These are phyloP conservation scores for Magnusiomyces ingens DNA, from an alignment of 1,139 yeast genomes.

Conservation along the genomic window DNA sequence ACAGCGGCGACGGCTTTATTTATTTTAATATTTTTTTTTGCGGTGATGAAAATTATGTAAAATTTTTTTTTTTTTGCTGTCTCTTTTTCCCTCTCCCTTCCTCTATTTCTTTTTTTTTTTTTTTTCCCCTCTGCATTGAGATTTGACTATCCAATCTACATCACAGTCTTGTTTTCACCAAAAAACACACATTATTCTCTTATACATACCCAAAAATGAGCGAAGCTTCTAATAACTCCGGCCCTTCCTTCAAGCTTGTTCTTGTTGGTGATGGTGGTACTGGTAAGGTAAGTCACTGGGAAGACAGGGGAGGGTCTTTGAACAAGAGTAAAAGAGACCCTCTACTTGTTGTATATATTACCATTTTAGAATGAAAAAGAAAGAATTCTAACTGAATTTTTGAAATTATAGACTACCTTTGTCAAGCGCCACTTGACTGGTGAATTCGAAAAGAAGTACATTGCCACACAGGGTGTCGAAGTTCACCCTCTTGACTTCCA, in stretches of 20 bases:
- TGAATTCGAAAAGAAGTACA: constrained; percentile 98
- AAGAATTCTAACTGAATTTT: constrained; percentile 1
- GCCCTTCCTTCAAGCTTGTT: constrained; percentile 95
- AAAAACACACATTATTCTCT: not conserved
- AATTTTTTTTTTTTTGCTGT: constrained; percentile 7
- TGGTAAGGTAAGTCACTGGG: constrained; percentile 61
- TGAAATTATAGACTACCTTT: constrained; percentile 68
- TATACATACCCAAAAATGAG: not conserved
- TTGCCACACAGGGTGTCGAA: constrained; percentile 99
- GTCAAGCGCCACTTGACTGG: constrained; percentile 99
- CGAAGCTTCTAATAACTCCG: constrained; percentile 27
- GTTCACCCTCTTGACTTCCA: constrained; percentile 97
- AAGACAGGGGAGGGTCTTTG: too few relatives aligned
- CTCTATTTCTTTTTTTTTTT: not conserved
- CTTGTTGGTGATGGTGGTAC: constrained; percentile 99
- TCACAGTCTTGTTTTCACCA: not conserved
- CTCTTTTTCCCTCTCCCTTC: constrained; percentile 1
- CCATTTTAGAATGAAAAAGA: not conserved
- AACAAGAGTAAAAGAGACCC: too few relatives aligned
- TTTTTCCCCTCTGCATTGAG: not conserved
- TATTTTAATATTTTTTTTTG: not conserved
- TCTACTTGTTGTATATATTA: too few relatives aligned
- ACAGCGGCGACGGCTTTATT: not conserved
- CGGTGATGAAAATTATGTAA: not conserved
- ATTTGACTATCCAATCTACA: not conserved